Evolutionary conservation across 202 grass and related monocot species (phyloP).

Genomic region (Digitaria exilis): DNA sequence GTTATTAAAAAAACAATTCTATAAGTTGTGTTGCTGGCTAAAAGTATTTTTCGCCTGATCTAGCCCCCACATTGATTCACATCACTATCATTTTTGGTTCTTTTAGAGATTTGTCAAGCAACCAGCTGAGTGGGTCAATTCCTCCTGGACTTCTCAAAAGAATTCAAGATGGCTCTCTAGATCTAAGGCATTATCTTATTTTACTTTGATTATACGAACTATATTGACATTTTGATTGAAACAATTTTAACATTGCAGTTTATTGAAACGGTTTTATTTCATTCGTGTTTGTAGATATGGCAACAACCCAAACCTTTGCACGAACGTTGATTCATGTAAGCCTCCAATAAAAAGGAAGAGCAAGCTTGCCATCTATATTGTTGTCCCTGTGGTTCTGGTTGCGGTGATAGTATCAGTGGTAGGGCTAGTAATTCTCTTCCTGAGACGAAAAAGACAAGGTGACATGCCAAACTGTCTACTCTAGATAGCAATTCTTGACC

Average conservation of each 20-base stretch:
- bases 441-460: constrained; percentile 35
- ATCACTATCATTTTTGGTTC: background rate
- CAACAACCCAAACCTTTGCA: constrained; percentile 48
- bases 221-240: background rate
- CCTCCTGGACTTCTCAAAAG: constrained; percentile 47
- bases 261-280: background rate
- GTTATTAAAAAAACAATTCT: constrained; percentile 5
- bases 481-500: no score
- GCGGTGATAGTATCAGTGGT: constrained; percentile 4
- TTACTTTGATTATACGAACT: background rate
- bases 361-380: constrained; percentile 45
- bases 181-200: constrained; percentile 23
- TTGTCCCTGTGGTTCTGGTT: constrained; percentile 33
- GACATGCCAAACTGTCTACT: background rate
- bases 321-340: constrained; percentile 23
- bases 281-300: constrained; percentile 31
- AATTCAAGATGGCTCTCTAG: constrained; percentile 53
- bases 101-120: constrained; percentile 66
- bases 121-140: constrained; percentile 54
- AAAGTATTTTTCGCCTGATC: background rate
- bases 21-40: constrained; percentile 24
- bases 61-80: background rate
- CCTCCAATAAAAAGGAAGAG: constrained; percentile 27
- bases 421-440: constrained; percentile 1
- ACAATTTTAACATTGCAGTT: background rate